These are phyloP conservation scores for Rhizopogon rudus DNA, from an alignment of 768 basidiomycete species.

Conservation along the genomic window DNA sequence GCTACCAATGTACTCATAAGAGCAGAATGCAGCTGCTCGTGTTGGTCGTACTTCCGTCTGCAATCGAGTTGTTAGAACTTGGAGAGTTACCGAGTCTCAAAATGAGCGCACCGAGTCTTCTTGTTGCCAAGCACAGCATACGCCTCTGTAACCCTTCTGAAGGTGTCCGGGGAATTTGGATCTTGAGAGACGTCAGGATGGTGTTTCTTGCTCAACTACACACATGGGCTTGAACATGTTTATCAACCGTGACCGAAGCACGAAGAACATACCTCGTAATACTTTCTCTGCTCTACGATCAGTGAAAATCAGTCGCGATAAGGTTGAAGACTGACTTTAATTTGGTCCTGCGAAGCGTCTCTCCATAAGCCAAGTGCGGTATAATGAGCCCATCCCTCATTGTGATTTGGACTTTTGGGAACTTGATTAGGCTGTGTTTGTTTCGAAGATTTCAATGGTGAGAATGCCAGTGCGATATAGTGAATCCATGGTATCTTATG, in stretches of 20 bases:
- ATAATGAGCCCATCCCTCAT: not conserved
- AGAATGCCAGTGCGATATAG: not conserved
- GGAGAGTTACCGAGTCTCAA: not conserved
- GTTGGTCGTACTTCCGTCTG: not conserved
- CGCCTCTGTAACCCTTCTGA: not conserved
- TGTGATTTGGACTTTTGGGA: not conserved
- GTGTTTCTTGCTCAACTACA: not conserved
- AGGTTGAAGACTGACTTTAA: not conserved
- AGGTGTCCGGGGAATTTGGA: not conserved
- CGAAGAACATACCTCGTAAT: not conserved
- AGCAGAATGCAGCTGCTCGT: not conserved
- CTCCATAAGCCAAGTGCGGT: not conserved
- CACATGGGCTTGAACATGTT: not conserved
- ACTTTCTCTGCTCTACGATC: not conserved
- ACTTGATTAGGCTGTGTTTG: too few species aligned
- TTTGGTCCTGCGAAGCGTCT: conserved; percentile 1
- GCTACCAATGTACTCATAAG: not conserved
- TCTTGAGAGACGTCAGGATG: not conserved
- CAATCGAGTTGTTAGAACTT: not conserved
- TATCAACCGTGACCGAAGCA: not conserved
- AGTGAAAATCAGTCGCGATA: not conserved
- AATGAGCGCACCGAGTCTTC: not conserved
- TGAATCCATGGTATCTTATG: not conserved
- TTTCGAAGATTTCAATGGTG: not conserved
- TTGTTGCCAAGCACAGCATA: not conserved